Conservation (phyloP, 2,329 filamentous ascomycete species). For the Hypoxylon sp. region DNA sequence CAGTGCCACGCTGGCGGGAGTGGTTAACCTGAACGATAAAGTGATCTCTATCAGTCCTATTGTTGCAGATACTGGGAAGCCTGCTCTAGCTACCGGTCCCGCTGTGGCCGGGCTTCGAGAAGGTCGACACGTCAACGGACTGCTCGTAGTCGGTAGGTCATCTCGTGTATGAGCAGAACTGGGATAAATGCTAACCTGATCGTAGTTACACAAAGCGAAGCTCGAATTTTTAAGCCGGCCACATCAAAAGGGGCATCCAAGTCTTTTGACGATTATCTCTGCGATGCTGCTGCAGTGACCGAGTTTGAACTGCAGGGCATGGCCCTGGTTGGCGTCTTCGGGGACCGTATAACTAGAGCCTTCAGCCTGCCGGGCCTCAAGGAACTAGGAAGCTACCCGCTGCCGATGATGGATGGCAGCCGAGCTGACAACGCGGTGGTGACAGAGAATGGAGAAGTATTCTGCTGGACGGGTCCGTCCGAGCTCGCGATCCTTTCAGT, state of each 20-base stretch:
- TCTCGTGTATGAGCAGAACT: neutral
- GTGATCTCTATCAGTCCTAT: conserved; percentile 83
- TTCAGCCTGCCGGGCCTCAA: conserved; percentile 89
- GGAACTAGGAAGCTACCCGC: conserved; percentile 74
- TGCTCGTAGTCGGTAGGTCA: conserved; percentile 74
- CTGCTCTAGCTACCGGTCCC: conserved; percentile 76
- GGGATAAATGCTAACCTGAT: conserved; percentile 38
- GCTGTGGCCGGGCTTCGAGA: conserved; percentile 79
- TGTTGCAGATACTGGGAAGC: conserved; percentile 76
- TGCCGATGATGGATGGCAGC: conserved; percentile 76
- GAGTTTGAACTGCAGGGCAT: conserved; percentile 78
- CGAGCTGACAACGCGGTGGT: conserved; percentile 76
- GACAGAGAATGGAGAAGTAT: conserved; percentile 79
- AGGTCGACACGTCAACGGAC: conserved; percentile 79
- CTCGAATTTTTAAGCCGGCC: conserved; percentile 87
- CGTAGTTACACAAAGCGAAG: conserved; percentile 72
- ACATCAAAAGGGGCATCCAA: conserved; percentile 90
- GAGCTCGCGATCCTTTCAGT: conserved; percentile 84
- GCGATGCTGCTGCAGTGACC: conserved; percentile 80
- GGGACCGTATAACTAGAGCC: conserved; percentile 79
- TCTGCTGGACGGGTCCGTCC: conserved; percentile 88
- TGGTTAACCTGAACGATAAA: conserved; percentile 69
- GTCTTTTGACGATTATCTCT: conserved; percentile 82
- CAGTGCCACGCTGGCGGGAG: conserved; percentile 74
- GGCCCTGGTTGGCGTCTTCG: conserved; percentile 84